Base-by-base conservation (phyloP, 345 rosid species). In the Hypericum androsaemum region DNA sequence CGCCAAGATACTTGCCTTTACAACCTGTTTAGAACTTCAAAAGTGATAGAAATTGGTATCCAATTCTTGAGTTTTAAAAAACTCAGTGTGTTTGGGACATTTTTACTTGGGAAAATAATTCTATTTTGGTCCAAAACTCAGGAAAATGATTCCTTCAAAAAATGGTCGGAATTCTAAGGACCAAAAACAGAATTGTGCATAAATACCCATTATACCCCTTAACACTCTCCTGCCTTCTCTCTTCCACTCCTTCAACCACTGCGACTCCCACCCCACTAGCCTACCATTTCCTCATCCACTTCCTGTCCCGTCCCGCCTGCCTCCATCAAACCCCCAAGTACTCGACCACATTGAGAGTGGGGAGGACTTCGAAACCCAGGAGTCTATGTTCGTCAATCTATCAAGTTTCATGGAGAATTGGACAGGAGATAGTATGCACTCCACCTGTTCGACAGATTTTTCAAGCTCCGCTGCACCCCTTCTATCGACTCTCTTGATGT, bases 401-500 rank as follows among this genome's bases (percentile, higher is more conserved):
- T 76, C 47, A 45, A 53, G 52, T 43, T 57, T 60, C 80, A 76
- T 58, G 86, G 81, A 1, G 43, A 60, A 9, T 60, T 70, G 1
- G 52, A 68, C 42, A 61, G 46, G 40, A 44, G 66, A 12, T 57
- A 78, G 5, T 74, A 77, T 0, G 85, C 98, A 0, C 9, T 84
- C 35, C 54, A 68, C 12, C 36, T 79, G 6, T 90, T 90, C 67
- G 75, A 51, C 58, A 60, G 65, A 41, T 77, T 82, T 37, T 86
- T 86, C 41, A 71, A 63, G 66, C 78, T 87, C 71, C 82, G 92
- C 77, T 80, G 92, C 17, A 71, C 58, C 37, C 95, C 89, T 68
- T 62, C 95, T 28, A 86, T 74, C 13, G 44, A 60, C 64, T 80
- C 84, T 0, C 86, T 84, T 62, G 76, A 81, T 70, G 57, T 87